phyloP scores from a whole-genome alignment of 2,329 filamentous ascomycete genomes.

The Fusarium virguliforme region DNA sequence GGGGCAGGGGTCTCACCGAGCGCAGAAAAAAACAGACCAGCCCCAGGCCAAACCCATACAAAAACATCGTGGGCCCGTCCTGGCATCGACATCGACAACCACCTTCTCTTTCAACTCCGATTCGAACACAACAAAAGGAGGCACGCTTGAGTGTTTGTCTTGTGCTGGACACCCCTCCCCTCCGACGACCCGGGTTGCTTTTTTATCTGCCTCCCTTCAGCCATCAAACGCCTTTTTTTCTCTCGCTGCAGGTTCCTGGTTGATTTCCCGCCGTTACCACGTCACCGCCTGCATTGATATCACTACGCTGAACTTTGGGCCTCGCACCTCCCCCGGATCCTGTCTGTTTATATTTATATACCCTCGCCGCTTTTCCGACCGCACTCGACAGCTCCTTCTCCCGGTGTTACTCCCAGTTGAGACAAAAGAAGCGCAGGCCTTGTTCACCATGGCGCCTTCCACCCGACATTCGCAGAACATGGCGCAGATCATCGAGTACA shows the following conservation, averaged over 20 bases:
- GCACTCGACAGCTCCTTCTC: slow-evolving; percentile 18
- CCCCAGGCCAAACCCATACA: slow-evolving; percentile 47
- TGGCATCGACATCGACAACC: slow-evolving; percentile 42
- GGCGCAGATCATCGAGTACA: slow-evolving; percentile 96
- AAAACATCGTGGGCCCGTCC: slow-evolving; percentile 54
- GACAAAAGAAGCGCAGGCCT: slow-evolving; percentile 46
- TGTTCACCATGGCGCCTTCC: slow-evolving; percentile 67
- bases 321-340: slow-evolving; percentile 28
- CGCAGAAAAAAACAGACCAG: slow-evolving; percentile 48
- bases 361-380: slow-evolving; percentile 18
- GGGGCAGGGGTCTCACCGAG: slow-evolving; percentile 42
- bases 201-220: slow-evolving; percentile 24
- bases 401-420: slow-evolving; percentile 25
- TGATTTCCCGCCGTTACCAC: slow-evolving; percentile 24
- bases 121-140: slow-evolving; percentile 15
- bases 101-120: slow-evolving; percentile 41
- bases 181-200: slow-evolving; percentile 25
- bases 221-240: slow-evolving; percentile 21
- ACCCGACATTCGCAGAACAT: slow-evolving; percentile 71
- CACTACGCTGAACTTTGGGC: slow-evolving; percentile 29
- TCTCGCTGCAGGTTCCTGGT: slow-evolving; percentile 33
- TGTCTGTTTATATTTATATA: slow-evolving; percentile 29
- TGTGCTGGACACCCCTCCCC: slow-evolving; percentile 24
- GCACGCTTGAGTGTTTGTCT: slow-evolving; percentile 40
- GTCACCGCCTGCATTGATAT: slow-evolving; percentile 46